These are phyloP conservation scores for Thalassiosira livingstoniorum DNA, from an alignment of 352 stramenopile genomes.

Conservation along the genomic window DNA sequence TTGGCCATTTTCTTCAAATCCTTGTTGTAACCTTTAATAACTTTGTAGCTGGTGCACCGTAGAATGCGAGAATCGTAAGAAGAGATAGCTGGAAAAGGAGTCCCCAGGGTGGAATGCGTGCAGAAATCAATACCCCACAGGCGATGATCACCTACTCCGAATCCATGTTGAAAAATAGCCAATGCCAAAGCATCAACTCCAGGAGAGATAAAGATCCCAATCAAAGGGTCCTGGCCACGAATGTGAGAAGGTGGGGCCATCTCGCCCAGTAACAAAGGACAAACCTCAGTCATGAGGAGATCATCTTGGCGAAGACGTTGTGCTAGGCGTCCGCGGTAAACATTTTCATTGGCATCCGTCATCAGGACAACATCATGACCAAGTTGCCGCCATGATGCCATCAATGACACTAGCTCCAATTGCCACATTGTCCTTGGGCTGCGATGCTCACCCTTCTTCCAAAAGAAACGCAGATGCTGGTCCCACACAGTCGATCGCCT, in stretches of 20 bases:
- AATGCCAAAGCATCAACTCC: not conserved
- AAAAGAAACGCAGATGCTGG: too few species aligned
- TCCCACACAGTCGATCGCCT: too few species aligned
- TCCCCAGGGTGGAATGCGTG: too few species aligned
- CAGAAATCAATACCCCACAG: too few species aligned
- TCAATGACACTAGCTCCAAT: not conserved
- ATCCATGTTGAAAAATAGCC: not conserved
- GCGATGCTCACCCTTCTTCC: too few species aligned
- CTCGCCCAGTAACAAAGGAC: not conserved
- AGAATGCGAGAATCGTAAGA: too few species aligned
- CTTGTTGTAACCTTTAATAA: too few species aligned
- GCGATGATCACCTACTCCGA: not conserved
- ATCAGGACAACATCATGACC: not conserved
- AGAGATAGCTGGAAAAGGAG: too few species aligned
- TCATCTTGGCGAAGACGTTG: not conserved
- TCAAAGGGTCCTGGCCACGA: not conserved
- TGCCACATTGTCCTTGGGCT: not conserved
- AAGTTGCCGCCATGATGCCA: not conserved
- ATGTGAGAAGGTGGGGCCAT: not conserved
- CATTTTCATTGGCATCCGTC: not conserved
- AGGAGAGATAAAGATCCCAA: not conserved
- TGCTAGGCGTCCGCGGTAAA: not conserved
- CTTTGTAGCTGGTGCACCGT: too few species aligned
- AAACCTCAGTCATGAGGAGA: conserved; percentile 1
- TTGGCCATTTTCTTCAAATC: too few species aligned